These are phyloP conservation scores for Protomyces arabidopsidicola DNA, from an alignment of 1,139 yeast species.

Conservation along the genomic window DNA sequence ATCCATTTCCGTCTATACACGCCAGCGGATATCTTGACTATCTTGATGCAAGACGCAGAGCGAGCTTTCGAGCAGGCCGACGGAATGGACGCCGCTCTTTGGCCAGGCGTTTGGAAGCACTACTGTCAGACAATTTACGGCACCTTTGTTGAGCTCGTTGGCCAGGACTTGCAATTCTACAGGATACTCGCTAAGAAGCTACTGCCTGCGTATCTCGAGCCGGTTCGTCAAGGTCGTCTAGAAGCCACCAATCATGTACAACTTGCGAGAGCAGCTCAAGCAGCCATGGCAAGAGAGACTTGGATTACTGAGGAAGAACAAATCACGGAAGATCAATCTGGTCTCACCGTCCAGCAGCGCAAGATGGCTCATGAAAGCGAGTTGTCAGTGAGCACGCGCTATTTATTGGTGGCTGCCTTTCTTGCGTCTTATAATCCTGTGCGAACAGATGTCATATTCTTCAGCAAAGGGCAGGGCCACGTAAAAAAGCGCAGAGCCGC, in stretches of 20 bases:
- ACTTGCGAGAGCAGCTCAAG: slow-evolving; percentile 6
- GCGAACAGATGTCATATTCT: slow-evolving; percentile 55
- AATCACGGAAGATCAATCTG: neutral
- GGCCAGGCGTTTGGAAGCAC: slow-evolving; percentile 8
- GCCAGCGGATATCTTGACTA: neutral
- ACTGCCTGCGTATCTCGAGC: slow-evolving; percentile 14
- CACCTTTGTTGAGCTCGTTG: neutral
- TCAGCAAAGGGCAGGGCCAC: slow-evolving; percentile 52
- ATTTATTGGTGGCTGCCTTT: slow-evolving; percentile 59
- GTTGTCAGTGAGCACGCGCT: slow-evolving; percentile 2
- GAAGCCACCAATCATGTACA: slow-evolving; percentile 15
- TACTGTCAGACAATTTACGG: slow-evolving; percentile 7
- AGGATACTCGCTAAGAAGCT: slow-evolving; percentile 5
- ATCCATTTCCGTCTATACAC: slow-evolving; percentile 1
- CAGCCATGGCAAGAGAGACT: slow-evolving; percentile 3
- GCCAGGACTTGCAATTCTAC: slow-evolving; percentile 12
- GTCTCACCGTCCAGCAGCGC: neutral
- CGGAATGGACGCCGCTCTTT: neutral
- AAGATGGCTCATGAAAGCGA: neutral
- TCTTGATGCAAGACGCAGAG: neutral
- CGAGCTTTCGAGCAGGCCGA: neutral
- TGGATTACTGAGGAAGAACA: slow-evolving; percentile 14
- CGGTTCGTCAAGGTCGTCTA: slow-evolving; percentile 6
- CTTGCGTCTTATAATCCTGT: slow-evolving; percentile 64
- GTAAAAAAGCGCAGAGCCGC: slow-evolving; percentile 17